A percentile compares a stretch with the other conserved stretches of the same genome.
Conservation (phyloP, 306 rosid species). For the Ormosia semicastrata region DNA sequence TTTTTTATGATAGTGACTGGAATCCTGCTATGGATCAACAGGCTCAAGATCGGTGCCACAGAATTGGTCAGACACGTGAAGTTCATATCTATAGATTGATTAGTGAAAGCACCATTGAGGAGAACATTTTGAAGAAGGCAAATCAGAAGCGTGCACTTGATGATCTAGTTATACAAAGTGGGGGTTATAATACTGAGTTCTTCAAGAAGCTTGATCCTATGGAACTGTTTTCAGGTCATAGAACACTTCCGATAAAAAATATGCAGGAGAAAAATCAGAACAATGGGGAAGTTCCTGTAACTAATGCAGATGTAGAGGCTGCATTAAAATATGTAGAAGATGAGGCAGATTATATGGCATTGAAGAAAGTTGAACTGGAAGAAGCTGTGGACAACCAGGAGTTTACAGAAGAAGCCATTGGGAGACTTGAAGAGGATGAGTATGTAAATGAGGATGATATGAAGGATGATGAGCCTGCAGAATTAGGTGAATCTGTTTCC, state of each 20-base stretch:
- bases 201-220: constrained; percentile 97
- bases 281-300: constrained; percentile 62
- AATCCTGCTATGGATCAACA: constrained; percentile 99
- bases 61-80: constrained; percentile 99
- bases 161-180: constrained; percentile 96
- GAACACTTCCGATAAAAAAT: constrained; percentile 61
- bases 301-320: constrained; percentile 89
- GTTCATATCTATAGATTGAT: constrained; percentile 93
- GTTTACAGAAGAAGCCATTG: constrained; percentile 91
- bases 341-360: constrained; percentile 98
- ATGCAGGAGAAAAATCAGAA: constrained; percentile 61
- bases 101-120: constrained; percentile 96
- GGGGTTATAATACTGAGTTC: constrained; percentile 95
- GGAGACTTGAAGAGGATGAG: constrained; percentile 96
- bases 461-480: constrained; percentile 73
- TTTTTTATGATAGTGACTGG: constrained; percentile 98
- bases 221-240: constrained; percentile 90
- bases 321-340: constrained; percentile 92
- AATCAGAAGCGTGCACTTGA: constrained; percentile 98
- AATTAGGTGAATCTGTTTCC: constrained; percentile 49
- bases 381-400: constrained; percentile 99
- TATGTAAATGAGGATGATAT: constrained; percentile 75
- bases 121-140: constrained; percentile 96
- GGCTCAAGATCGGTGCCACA: constrained; percentile 99
- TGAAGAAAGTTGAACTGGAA: constrained; percentile 91